Conservation (phyloP, 768 basidiomycete species). For the Termitomyces sp. region DNA sequence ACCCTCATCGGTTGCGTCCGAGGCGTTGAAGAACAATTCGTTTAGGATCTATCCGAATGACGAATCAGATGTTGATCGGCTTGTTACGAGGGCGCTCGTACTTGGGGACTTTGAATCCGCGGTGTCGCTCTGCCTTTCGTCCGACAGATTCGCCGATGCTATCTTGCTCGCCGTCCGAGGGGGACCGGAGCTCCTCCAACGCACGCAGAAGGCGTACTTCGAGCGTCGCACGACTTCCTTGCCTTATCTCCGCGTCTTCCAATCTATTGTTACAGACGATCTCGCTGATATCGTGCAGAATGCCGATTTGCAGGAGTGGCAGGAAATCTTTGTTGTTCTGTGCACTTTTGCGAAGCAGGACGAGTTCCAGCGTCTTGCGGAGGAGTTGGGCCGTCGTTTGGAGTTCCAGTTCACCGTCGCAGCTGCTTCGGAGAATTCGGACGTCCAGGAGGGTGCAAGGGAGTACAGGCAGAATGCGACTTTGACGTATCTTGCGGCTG, state of each 20-base stretch:
- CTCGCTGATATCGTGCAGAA: constrained; percentile 93
- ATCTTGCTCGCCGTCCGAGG: constrained; percentile 91
- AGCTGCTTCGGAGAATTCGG: constrained; percentile 41
- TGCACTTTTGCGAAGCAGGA: constrained; percentile 88
- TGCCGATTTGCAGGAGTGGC: constrained; percentile 92
- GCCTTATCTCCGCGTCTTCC: constrained; percentile 91
- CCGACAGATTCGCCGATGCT: constrained; percentile 90
- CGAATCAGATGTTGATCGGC: constrained; percentile 80
- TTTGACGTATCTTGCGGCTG: constrained; percentile 89
- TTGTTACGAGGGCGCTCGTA: constrained; percentile 90
- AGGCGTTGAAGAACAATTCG: constrained; percentile 66
- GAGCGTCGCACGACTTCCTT: constrained; percentile 67
- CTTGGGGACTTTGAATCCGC: constrained; percentile 94
- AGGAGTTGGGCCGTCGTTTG: constrained; percentile 86
- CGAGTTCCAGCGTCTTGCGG: constrained; percentile 83
- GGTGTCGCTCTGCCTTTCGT: constrained; percentile 84
- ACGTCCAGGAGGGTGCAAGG: constrained; percentile 32
- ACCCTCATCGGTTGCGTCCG: constrained; percentile 75
- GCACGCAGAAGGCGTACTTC: constrained; percentile 92
- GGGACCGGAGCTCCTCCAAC: constrained; percentile 77
- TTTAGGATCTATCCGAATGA: constrained; percentile 89
- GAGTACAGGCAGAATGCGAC: constrained; percentile 82
- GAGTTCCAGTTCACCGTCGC: constrained; percentile 76
- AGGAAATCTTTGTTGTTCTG: constrained; percentile 92
- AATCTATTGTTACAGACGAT: constrained; percentile 90